A percentile compares a stretch with the other conserved stretches of the same genome.
Evolutionary conservation across 768 basidiomycete species (phyloP).

Genomic region (Favolaschia claudopus): DNA sequence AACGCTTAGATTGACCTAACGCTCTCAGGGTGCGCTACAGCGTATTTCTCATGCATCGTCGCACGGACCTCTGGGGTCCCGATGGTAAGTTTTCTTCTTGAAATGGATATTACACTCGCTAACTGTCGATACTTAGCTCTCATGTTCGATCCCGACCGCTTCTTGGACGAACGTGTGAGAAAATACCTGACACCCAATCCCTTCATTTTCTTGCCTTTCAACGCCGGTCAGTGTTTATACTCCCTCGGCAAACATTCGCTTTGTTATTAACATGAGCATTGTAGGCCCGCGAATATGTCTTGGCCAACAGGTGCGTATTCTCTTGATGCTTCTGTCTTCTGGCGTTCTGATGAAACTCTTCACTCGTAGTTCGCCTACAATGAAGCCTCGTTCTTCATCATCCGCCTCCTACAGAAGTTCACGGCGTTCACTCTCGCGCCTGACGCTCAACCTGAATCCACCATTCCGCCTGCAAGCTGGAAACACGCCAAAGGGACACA

Average conservation of each 20-base stretch:
- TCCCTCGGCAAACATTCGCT: constrained; percentile 43
- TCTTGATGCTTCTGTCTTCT: constrained; percentile 36
- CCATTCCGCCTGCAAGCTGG: constrained; percentile 38
- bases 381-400: constrained; percentile 15
- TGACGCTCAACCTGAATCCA: constrained; percentile 41
- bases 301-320: constrained; percentile 43
- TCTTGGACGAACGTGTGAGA: constrained; percentile 48
- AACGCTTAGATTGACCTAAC: background rate
- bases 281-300: constrained; percentile 47
- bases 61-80: constrained; percentile 53
- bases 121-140: constrained; percentile 32
- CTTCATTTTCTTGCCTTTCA: constrained; percentile 55
- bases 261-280: constrained; percentile 22
- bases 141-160: constrained; percentile 54
- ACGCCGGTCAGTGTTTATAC: constrained; percentile 48
- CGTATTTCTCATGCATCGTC: constrained; percentile 49
- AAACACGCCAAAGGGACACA: constrained; percentile 27
- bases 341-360: constrained; percentile 18
- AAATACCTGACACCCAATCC: constrained; percentile 52
- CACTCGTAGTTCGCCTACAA: constrained; percentile 27
- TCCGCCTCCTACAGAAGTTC: constrained; percentile 13
- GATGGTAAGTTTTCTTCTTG: constrained; percentile 39
- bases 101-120: background rate
- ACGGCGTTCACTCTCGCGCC: background rate
- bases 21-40: constrained; percentile 34